Base-by-base conservation (phyloP, 345 rosid genomes). In the Pseudoturritis turrita region DNA sequence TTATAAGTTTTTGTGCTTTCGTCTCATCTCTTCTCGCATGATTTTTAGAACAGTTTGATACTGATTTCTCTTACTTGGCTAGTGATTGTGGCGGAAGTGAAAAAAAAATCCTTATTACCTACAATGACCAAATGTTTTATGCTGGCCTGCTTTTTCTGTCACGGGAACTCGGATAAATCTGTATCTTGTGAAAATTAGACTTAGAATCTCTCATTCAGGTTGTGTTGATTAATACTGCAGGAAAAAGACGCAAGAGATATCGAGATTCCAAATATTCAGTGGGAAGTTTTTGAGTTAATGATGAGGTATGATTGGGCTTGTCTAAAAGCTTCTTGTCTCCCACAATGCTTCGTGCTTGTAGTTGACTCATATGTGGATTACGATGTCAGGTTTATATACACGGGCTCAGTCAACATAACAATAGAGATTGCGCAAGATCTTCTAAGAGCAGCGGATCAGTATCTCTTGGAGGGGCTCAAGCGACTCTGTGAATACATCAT, bases 281-380 rank as follows among this genome's bases (percentile, higher is more conserved):
- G n/a, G 97, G 97, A 88, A 78, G 95, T 88, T 68, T 88, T 90
- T 36, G 92, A 88, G 88, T 79, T 91, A 84, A 91, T 91, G 97
- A 91, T n/a, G n/a, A n/a, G n/a, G n/a, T 91, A 35, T 65, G 69
- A 46, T 36, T 43, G 46, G 57, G 31, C 35, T 57, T 36, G 10
- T 74, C 57, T 65, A 39, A 55, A n/a, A 45, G 71, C 76, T 28
- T 19, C 7, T 29, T 7, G 40, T 55, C 62, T 28, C 26, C 23
- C 13, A n/a, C 47, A 78, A 13, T 36, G n/a, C 72, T 61, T 45
- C 52, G 33, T 11, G 2, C 54, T 8, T 51, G 15, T 12, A 5
- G 10, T 13, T 25, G 31, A 6, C 33, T 51, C 56, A 13, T 11
- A 12, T 8, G 25, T 6, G 4, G 33, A n/a, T n/a, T n/a, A n/a